phyloP scores from a whole-genome alignment of 306 rosid genomes.

The Phaseolus lunatus region DNA sequence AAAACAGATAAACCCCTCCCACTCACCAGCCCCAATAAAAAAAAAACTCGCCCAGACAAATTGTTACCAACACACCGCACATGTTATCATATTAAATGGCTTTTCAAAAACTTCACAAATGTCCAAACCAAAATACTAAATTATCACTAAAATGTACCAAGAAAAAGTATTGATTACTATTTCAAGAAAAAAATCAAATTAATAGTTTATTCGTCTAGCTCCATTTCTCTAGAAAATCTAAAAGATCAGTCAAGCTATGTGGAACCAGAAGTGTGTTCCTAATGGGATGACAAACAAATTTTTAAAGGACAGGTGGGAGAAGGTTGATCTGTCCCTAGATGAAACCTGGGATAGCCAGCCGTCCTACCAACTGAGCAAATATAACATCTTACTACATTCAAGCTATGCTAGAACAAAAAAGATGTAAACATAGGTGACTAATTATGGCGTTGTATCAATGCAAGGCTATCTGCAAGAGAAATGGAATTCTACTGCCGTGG shows the following conservation, averaged over 20 bases:
- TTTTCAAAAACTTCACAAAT: slow-evolving; percentile 5
- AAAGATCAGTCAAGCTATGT: slow-evolving; percentile 9
- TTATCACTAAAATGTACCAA: slow-evolving; percentile 12
- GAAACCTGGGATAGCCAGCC: slow-evolving; percentile 16
- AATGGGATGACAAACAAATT: not conserved
- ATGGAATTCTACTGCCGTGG: slow-evolving; percentile 22
- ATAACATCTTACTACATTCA: slow-evolving; percentile 10
- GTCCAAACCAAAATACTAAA: slow-evolving; percentile 30
- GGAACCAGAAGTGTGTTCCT: slow-evolving; percentile 18
- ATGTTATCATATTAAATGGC: slow-evolving; percentile 25
- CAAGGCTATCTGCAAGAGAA: slow-evolving; percentile 38
- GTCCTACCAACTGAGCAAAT: slow-evolving; percentile 15
- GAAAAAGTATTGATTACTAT: not conserved
- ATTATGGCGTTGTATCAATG: slow-evolving; percentile 18
- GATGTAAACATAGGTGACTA: not conserved
- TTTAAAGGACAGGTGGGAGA: not conserved
- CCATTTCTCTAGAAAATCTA: slow-evolving; percentile 11
- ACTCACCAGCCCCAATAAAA: not conserved
- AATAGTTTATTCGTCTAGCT: slow-evolving; percentile 1
- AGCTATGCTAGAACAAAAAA: slow-evolving; percentile 35
- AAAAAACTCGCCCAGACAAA: not conserved
- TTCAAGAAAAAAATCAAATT: slow-evolving; percentile 37
- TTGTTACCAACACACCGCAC: not conserved
- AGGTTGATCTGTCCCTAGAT: slow-evolving; percentile 13
- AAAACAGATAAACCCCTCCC: slow-evolving; percentile 4